Percentiles rank a stretch among this genome's conserved stretches.
These are phyloP conservation scores for Elasticomyces elasticus DNA, from an alignment of 495 filamentous ascomycete genomes.

Conservation along the genomic window DNA sequence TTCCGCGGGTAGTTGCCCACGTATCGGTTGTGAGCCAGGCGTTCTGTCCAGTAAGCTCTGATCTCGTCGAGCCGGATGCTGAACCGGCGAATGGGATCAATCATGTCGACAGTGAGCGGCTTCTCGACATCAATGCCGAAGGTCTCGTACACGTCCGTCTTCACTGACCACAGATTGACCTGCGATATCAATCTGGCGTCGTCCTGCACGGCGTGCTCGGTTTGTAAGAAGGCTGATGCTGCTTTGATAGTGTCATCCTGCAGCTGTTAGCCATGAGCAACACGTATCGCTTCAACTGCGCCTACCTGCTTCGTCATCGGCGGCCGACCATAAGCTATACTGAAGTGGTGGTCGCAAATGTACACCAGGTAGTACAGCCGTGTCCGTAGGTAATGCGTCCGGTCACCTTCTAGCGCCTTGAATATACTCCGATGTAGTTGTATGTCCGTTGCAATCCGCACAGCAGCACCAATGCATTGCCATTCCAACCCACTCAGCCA, in stretches of 20 bases:
- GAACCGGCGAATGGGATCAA: conserved; percentile 13
- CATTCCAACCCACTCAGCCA: conserved; percentile 49
- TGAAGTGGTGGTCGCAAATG: conserved; percentile 48
- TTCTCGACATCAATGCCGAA: conserved; percentile 35
- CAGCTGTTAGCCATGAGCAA: not conserved
- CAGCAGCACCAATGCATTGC: conserved; percentile 47
- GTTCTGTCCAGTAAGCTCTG: conserved; percentile 15
- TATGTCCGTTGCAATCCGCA: conserved; percentile 47
- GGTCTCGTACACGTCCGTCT: conserved; percentile 31
- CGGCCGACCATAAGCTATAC: conserved; percentile 45
- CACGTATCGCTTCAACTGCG: not conserved
- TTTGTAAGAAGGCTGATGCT: not conserved
- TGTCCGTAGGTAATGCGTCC: conserved; percentile 32
- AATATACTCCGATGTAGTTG: conserved; percentile 43
- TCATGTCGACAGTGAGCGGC: conserved; percentile 20
- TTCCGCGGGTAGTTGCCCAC: conserved; percentile 45
- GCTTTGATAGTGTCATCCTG: not conserved
- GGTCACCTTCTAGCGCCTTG: conserved; percentile 37
- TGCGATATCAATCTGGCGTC: conserved; percentile 32
- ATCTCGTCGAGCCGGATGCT: conserved; percentile 19
- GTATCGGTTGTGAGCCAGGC: conserved; percentile 15
- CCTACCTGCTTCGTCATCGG: conserved; percentile 38
- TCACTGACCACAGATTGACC: conserved; percentile 32
- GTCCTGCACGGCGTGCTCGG: conserved; percentile 12
- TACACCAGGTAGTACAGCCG: conserved; percentile 45